phyloP scores from a whole-genome alignment of 176 grass and related monocot species.

The Thalia dealbata region DNA sequence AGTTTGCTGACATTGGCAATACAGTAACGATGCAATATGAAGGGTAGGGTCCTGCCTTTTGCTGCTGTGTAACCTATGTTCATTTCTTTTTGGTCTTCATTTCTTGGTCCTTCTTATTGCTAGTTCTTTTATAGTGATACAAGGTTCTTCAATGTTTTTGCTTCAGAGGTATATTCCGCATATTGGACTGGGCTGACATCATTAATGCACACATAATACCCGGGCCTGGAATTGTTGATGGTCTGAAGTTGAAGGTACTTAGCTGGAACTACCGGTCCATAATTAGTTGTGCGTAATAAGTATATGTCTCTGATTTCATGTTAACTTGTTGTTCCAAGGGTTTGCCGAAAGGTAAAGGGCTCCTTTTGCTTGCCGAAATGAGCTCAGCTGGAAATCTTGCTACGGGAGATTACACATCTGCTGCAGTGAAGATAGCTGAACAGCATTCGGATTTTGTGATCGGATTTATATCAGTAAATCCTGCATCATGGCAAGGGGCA shows the following conservation, averaged over 20 bases:
- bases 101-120: neutral
- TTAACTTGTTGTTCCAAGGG: constrained; percentile 46
- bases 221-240: constrained; percentile 86
- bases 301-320: neutral
- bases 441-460: constrained; percentile 78
- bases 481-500: constrained; percentile 48
- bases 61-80: neutral
- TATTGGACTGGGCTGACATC: constrained; percentile 91
- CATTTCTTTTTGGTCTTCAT: neutral
- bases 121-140: neutral
- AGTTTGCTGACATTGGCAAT: constrained; percentile 91
- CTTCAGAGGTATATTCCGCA: constrained; percentile 65
- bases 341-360: constrained; percentile 57
- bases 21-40: constrained; percentile 94
- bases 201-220: constrained; percentile 74
- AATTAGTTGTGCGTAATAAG: neutral
- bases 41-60: constrained; percentile 38
- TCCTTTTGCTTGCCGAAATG: constrained; percentile 91
- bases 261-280: neutral
- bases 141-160: neutral
- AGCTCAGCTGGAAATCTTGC: constrained; percentile 90
- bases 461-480: constrained; percentile 93
- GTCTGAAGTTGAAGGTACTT: constrained; percentile 73
- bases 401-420: constrained; percentile 64
- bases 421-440: constrained; percentile 78